A percentile compares a stretch with the other conserved stretches of the same genome.
These are phyloP conservation scores for Aureobasidium leucospermi DNA, from an alignment of 2,329 filamentous ascomycete species.

Conservation along the genomic window DNA sequence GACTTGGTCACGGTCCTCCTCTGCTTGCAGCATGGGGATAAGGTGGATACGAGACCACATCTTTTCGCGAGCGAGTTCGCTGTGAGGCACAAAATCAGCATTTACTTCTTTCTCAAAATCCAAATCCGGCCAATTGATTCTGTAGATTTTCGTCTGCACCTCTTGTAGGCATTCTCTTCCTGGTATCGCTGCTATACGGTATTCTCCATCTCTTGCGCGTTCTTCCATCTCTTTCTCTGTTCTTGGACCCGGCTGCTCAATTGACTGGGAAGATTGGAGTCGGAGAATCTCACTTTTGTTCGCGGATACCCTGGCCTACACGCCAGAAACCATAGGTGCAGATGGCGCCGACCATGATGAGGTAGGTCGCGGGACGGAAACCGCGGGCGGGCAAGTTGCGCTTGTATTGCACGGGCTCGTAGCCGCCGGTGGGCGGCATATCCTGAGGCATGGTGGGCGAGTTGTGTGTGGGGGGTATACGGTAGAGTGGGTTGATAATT, in stretches of 20 bases:
- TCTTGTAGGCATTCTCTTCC: no score
- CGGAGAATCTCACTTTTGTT: constrained; percentile 68
- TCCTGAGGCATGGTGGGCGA: constrained; percentile 79
- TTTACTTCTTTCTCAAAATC: no score
- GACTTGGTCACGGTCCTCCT: constrained; percentile 93
- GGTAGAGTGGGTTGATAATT: neutral
- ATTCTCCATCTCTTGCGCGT: neutral
- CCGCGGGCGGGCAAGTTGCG: constrained; percentile 88
- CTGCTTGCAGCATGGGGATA: constrained; percentile 86
- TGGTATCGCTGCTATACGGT: no score
- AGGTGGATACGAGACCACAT: constrained; percentile 97
- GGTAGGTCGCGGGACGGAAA: constrained; percentile 74
- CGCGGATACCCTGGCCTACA: constrained; percentile 71
- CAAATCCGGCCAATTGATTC: no score
- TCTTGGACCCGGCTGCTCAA: neutral
- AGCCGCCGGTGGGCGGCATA: constrained; percentile 92
- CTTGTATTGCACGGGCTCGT: constrained; percentile 96
- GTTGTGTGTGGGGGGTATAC: constrained; percentile 11
- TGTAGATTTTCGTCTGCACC: no score
- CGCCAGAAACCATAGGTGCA: constrained; percentile 91
- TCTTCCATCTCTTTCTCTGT: neutral
- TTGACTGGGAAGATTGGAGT: neutral
- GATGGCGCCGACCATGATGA: constrained; percentile 67
- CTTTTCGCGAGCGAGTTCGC: constrained; percentile 92
- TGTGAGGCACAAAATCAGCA: constrained; percentile 31